Conservation (phyloP, 495 filamentous ascomycete species). For the Sabuloglossum arenarium region DNA sequence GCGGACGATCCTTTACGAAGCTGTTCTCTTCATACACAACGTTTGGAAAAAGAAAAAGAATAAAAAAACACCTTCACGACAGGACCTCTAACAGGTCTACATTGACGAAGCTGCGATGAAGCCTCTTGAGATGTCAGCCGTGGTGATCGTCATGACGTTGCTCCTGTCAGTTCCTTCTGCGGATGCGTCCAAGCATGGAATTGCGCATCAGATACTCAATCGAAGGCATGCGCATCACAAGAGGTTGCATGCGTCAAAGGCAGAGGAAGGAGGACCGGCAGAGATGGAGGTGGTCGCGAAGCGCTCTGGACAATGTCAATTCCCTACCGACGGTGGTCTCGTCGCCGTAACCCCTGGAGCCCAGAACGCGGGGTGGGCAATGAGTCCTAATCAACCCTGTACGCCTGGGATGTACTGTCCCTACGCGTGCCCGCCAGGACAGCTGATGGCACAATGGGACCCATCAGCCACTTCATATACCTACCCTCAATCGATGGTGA, state of each 20-base stretch:
- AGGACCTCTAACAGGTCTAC: neutral
- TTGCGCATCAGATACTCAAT: neutral
- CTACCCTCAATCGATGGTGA: conserved; percentile 56
- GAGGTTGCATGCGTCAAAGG: neutral
- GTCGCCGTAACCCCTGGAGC: conserved; percentile 41
- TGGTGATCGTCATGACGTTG: neutral
- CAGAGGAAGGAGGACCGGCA: neutral
- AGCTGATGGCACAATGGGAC: conserved; percentile 69
- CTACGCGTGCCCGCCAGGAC: conserved; percentile 54
- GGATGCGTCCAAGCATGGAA: conserved; percentile 2
- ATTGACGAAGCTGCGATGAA: neutral
- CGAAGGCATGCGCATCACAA: neutral
- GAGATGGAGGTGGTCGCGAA: conserved; percentile 14
- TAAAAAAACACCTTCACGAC: neutral
- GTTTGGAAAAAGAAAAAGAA: too few species aligned
- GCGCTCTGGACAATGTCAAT: conserved; percentile 33
- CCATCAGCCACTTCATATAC: conserved; percentile 41
- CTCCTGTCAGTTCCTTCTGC: neutral
- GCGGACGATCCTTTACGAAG: too few species aligned
- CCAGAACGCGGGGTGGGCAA: conserved; percentile 60
- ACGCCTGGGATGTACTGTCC: conserved; percentile 52
- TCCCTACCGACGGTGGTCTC: conserved; percentile 47
- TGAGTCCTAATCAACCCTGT: conserved; percentile 60
- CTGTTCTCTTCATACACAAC: too few species aligned
- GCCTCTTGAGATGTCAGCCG: neutral